These are phyloP conservation scores for Podospora pseudopauciseta DNA, from an alignment of 495 filamentous ascomycete species.

Conservation along the genomic window DNA sequence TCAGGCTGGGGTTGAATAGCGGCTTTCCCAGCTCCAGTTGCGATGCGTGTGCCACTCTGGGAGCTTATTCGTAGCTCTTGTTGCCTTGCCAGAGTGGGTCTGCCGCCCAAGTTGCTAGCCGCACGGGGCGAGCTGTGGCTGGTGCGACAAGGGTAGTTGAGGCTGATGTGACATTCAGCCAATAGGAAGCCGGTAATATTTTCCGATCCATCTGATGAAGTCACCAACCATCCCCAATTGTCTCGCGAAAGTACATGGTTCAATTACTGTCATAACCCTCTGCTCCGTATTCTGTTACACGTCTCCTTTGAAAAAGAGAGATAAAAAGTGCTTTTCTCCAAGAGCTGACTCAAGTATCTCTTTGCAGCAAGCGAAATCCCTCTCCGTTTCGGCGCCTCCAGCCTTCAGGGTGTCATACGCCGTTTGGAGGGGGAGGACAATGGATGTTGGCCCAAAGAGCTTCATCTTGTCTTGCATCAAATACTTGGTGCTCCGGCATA, in stretches of 20 bases:
- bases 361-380: conserved; percentile 21
- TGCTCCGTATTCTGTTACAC: too few relatives aligned
- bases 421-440: conserved; percentile 28
- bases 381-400: conserved; percentile 9
- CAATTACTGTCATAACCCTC: neutral
- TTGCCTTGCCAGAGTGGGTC: conserved; percentile 23
- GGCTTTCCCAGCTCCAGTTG: neutral
- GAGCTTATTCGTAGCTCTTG: conserved; percentile 26
- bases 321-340: conserved; percentile 15
- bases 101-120: neutral
- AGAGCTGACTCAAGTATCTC: conserved; percentile 8
- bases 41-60: conserved; percentile 6
- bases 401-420: conserved; percentile 20
- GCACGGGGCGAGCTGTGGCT: neutral
- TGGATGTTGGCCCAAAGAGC: conserved; percentile 40
- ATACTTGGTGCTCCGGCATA: conserved; percentile 40
- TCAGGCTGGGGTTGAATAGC: conserved; percentile 3
- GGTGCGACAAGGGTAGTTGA: neutral
- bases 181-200: neutral
- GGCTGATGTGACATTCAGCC: neutral
- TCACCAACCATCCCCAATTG: neutral
- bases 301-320: conserved; percentile 12
- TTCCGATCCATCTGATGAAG: neutral
- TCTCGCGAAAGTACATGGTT: too few relatives aligned
- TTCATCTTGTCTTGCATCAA: conserved; percentile 41